phyloP scores from a whole-genome alignment of 2,329 filamentous ascomycete species.

The Ramularia endophylla region DNA sequence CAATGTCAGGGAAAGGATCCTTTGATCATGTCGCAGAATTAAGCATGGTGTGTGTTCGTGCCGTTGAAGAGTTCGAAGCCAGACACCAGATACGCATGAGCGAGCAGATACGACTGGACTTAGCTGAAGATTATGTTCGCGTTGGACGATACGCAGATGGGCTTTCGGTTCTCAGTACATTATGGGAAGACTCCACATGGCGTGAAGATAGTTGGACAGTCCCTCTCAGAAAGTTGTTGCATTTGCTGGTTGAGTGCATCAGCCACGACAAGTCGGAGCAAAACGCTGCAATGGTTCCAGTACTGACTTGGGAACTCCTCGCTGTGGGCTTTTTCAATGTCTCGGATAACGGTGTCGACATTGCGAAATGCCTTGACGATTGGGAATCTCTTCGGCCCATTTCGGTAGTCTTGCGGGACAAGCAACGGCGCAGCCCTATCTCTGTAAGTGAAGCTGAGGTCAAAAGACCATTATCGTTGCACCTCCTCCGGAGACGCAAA shows the following conservation, averaged over 20 bases:
- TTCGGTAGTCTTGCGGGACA: slow-evolving; percentile 16
- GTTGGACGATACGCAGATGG: slow-evolving; percentile 47
- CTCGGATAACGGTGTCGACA: slow-evolving; percentile 5
- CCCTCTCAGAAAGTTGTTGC: slow-evolving; percentile 49
- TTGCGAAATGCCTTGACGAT: slow-evolving; percentile 16
- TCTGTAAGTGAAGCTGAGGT: too few species aligned
- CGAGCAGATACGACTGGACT: slow-evolving; percentile 50
- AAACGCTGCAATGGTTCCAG: slow-evolving; percentile 44
- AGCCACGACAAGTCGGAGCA: slow-evolving; percentile 27
- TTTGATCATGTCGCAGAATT: slow-evolving; percentile 50
- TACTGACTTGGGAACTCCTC: slow-evolving; percentile 53
- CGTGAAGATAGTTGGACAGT: slow-evolving; percentile 55
- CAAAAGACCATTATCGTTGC: too few species aligned
- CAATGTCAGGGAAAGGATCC: slow-evolving; percentile 37
- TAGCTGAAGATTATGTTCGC: slow-evolving; percentile 49
- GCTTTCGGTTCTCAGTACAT: slow-evolving; percentile 43
- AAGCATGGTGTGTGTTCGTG: slow-evolving; percentile 44
- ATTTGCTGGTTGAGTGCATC: slow-evolving; percentile 49
- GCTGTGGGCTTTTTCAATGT: slow-evolving; percentile 9
- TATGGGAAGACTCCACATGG: slow-evolving; percentile 56
- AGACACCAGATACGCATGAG: slow-evolving; percentile 49
- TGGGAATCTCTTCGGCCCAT: slow-evolving; percentile 10
- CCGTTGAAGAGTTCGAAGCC: slow-evolving; percentile 43
- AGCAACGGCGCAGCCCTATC: slow-evolving; percentile 34
- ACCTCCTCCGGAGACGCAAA: too few species aligned